Base-by-base conservation (phyloP, 2,329 filamentous ascomycete genomes). In the Fusarium tanahbumbuense region DNA sequence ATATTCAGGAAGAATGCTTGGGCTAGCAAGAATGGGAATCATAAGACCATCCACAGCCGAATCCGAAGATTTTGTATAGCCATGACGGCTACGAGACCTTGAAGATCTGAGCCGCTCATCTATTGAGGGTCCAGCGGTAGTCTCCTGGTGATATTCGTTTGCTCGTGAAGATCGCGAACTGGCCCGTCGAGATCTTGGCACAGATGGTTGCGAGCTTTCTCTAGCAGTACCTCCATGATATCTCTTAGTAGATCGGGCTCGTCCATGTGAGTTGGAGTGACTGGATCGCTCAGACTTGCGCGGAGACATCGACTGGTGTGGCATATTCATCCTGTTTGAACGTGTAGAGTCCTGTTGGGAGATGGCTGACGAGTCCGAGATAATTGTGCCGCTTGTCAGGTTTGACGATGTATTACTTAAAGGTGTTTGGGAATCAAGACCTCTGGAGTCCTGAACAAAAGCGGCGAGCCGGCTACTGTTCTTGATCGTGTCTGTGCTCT, bases 161-260 rank as follows among this genome's bases (percentile, higher is more conserved):
- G 18, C 13, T 9, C 27, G 44, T 27, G 27, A 42, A 18, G 20
- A 22, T 55, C 57, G 41, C 16, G 57, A 60, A 30, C 28, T 56
- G 20, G 52, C n/a, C 16, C 32, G 50, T n/a, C 16, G 44, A 28
- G 46, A 37, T n/a, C 40, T 56, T 22, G 42, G 23, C 23, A 45
- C 23, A n/a, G 46, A 9, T 18, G 25, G 41, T 20, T 56, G 50
- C 28, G 57, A 49, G 25, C n/a, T 23, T 13, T 48, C 58, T 20
- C 15, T 40, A 48, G 46, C n/a, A 22, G 80, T 1, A 78, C 76
- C 0, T 78, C 78, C 0, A 67, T 57, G 8, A 76, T 77, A 5
- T 77, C 73, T 1, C n/a, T 23, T 41, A 15, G 30, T 13, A 28
- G 48, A 60, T 32, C 49, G 57, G 25, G 41, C n/a, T 55, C 41